These are phyloP conservation scores for Fulvia fulva DNA, from an alignment of 2,329 filamentous ascomycete genomes.

Conservation along the genomic window DNA sequence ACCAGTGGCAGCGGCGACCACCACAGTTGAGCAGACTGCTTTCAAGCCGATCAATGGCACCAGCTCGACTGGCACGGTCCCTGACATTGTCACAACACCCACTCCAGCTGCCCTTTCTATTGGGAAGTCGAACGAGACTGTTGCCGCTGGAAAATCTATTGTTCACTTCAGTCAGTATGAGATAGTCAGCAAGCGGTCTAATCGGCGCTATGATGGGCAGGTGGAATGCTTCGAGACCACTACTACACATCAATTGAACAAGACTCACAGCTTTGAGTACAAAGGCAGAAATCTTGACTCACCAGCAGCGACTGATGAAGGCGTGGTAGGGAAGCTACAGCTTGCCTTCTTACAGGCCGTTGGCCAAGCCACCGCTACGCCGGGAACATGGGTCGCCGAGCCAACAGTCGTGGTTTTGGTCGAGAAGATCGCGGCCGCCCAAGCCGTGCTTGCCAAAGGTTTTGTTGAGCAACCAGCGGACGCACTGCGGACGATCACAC, in stretches of 20 bases:
- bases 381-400: slow-evolving; percentile 37
- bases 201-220: slow-evolving; percentile 27
- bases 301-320: slow-evolving; percentile 12
- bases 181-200: slow-evolving; percentile 34
- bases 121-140: slow-evolving; percentile 17
- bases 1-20: slow-evolving; percentile 31
- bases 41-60: slow-evolving; percentile 26
- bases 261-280: slow-evolving; percentile 38
- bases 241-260: slow-evolving; percentile 33
- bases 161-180: slow-evolving; percentile 44
- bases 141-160: slow-evolving; percentile 36
- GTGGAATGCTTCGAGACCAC: slow-evolving; percentile 33
- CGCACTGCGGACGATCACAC: slow-evolving; percentile 21
- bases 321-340: slow-evolving; percentile 34
- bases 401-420: slow-evolving; percentile 44
- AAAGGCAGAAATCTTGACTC: slow-evolving; percentile 33
- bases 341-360: slow-evolving; percentile 33
- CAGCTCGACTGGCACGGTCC: slow-evolving; percentile 28
- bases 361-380: slow-evolving; percentile 16
- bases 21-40: slow-evolving; percentile 30
- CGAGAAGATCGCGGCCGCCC: slow-evolving; percentile 35
- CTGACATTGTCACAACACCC: slow-evolving; percentile 28
- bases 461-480: slow-evolving; percentile 7
- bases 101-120: slow-evolving; percentile 29
- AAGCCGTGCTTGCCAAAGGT: slow-evolving; percentile 15